Percentiles rank a stretch among this genome's conserved stretches.
These are phyloP conservation scores for Aspergillus hancockii DNA, from an alignment of 495 filamentous ascomycete genomes.

Conservation along the genomic window DNA sequence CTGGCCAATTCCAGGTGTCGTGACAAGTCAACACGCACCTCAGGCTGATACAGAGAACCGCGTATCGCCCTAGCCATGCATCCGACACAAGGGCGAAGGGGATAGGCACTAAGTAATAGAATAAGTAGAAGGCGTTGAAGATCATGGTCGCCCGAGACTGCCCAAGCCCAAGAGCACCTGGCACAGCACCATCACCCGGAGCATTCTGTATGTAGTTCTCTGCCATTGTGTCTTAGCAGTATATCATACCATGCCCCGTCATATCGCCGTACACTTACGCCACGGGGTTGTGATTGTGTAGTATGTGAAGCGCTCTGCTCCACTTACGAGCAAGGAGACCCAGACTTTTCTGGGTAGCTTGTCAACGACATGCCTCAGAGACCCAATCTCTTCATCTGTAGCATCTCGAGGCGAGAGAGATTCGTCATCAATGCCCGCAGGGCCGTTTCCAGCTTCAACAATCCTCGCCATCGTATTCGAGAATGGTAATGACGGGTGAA, in stretches of 20 bases:
- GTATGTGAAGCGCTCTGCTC: constrained; percentile 2
- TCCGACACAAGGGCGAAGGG: constrained; percentile 1
- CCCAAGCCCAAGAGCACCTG: constrained; percentile 1
- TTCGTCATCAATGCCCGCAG: no score
- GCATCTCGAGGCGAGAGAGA: no score
- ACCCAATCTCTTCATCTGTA: no score
- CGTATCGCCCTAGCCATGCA: constrained; percentile 5
- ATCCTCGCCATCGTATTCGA: no score
- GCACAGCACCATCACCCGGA: not conserved
- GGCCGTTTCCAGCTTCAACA: no score
- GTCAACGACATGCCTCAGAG: no score
- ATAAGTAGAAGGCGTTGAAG: constrained; percentile 4
- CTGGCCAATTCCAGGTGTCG: not conserved
- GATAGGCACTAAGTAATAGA: not conserved
- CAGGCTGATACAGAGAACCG: not conserved
- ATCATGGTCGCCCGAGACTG: not conserved
- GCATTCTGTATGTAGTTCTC: constrained; percentile 6
- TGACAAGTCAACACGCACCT: not conserved
- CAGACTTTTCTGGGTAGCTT: not conserved
- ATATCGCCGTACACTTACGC: not conserved
- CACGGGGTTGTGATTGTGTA: constrained; percentile 1
- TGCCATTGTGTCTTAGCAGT: not conserved
- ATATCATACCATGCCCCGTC: not conserved
- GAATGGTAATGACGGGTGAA: no score
- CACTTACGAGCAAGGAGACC: not conserved